Conservation (phyloP, 371 early-diverging fungal genomes). For the Batrachochytrium dendrobatidis region DNA sequence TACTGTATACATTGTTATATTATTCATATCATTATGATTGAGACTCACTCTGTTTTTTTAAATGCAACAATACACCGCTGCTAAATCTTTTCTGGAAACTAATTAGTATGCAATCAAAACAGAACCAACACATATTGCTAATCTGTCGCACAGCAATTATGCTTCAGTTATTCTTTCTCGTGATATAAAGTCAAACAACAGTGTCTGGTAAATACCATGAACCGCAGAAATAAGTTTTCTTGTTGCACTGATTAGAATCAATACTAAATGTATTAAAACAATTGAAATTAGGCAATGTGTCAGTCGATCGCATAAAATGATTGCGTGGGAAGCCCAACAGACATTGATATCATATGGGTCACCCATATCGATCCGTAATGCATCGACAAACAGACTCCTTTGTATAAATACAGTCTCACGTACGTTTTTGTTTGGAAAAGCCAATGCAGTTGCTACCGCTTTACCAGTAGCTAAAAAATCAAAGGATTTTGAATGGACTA, state of each 20-base stretch:
- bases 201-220: background rate
- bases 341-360: background rate
- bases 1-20: background rate
- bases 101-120: conserved; percentile 1
- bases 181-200: background rate
- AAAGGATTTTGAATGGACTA: background rate
- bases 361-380: background rate
- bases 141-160: background rate
- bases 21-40: background rate
- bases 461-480: background rate
- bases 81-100: too few species aligned
- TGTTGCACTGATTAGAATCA: background rate
- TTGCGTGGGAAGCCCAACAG: conserved; percentile 2
- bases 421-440: background rate
- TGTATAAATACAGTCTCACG: background rate
- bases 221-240: background rate
- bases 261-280: too few species aligned
- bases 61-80: too few species aligned
- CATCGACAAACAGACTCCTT: background rate
- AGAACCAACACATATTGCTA: background rate
- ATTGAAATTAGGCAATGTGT: background rate
- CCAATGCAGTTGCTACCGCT: background rate
- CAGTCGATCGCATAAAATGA: background rate
- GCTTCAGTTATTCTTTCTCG: background rate
- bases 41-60: too few species aligned